These are phyloP conservation scores for Candida tetrigidarum DNA, from an alignment of 1,139 yeast species.

Conservation along the genomic window DNA sequence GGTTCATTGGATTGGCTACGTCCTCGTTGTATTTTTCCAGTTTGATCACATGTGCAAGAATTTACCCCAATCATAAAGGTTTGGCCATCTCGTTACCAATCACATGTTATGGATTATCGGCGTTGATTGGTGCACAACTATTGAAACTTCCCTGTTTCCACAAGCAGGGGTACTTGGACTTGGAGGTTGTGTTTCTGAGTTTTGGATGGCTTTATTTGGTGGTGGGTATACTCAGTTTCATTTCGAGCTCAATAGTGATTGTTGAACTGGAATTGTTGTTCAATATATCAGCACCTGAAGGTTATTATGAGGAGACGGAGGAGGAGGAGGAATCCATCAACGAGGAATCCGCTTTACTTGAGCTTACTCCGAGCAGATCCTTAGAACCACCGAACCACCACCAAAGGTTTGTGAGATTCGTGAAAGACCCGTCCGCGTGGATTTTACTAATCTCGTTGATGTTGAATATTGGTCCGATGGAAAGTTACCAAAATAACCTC, in stretches of 20 bases:
- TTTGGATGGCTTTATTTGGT: slow-evolving; percentile 61
- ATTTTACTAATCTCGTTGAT: slow-evolving; percentile 64
- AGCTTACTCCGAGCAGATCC: slow-evolving; percentile 27
- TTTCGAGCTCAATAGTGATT: slow-evolving; percentile 66
- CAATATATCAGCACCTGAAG: slow-evolving; percentile 26
- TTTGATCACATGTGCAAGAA: slow-evolving; percentile 80
- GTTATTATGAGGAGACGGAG: too few species aligned
- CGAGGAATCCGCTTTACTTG: slow-evolving; percentile 15
- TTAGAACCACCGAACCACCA: slow-evolving; percentile 52
- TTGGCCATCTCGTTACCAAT: slow-evolving; percentile 89
- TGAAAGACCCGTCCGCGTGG: slow-evolving; percentile 69
- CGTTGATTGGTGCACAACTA: slow-evolving; percentile 64
- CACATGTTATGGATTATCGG: slow-evolving; percentile 81
- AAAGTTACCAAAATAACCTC: slow-evolving; percentile 84
- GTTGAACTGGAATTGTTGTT: slow-evolving; percentile 58
- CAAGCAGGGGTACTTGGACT: slow-evolving; percentile 36
- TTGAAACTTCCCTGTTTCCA: slow-evolving; percentile 47
- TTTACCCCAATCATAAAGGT: slow-evolving; percentile 75
- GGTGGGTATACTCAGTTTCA: slow-evolving; percentile 61
- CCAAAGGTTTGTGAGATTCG: slow-evolving; percentile 51
- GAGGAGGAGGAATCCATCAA: slow-evolving; percentile 5
- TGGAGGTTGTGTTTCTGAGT: slow-evolving; percentile 52
- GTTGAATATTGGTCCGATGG: slow-evolving; percentile 82
- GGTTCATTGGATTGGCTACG: slow-evolving; percentile 76
- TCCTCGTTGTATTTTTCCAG: slow-evolving; percentile 80